Evolutionary conservation across 371 early-diverging fungal species (phyloP).

Genomic region (Mucor sp.): DNA sequence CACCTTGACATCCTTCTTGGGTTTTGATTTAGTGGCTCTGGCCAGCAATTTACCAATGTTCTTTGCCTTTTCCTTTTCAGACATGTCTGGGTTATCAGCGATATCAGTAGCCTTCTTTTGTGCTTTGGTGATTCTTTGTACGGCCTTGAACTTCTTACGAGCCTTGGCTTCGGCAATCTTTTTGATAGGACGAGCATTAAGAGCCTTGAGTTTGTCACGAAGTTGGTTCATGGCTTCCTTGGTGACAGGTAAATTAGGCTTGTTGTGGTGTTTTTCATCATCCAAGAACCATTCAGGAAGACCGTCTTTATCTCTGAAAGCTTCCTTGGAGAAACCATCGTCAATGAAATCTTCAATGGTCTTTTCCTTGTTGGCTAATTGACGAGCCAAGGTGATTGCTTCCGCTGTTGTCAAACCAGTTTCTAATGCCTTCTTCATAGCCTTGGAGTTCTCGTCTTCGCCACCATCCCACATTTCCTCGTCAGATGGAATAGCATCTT

Average conservation of each 20-base stretch:
- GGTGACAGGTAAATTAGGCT: conserved; percentile 87
- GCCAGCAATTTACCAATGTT: conserved; percentile 79
- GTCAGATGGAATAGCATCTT: conserved; percentile 56
- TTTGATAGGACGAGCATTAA: conserved; percentile 97
- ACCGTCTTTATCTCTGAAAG: conserved; percentile 83
- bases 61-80: conserved; percentile 86
- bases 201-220: conserved; percentile 75
- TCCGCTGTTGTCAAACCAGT: conserved; percentile 76
- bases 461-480: conserved; percentile 69
- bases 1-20: conserved; percentile 76
- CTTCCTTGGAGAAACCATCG: conserved; percentile 87
- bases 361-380: conserved; percentile 77
- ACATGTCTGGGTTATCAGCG: conserved; percentile 85
- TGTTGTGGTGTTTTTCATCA: conserved; percentile 89
- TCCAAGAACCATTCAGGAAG: conserved; percentile 94
- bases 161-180: conserved; percentile 99
- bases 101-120: conserved; percentile 89
- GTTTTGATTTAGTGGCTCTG: conserved; percentile 68
- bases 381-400: conserved; percentile 87
- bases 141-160: conserved; percentile 85
- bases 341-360: conserved; percentile 82
- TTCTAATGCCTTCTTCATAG: conserved; percentile 59
- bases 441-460: conserved; percentile 72
- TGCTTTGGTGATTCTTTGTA: conserved; percentile 75
- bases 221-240: conserved; percentile 93